Percentiles rank a stretch among this genome's conserved stretches.
Evolutionary conservation across 495 filamentous ascomycete species (phyloP).

Genomic region (Xylaria sp.): DNA sequence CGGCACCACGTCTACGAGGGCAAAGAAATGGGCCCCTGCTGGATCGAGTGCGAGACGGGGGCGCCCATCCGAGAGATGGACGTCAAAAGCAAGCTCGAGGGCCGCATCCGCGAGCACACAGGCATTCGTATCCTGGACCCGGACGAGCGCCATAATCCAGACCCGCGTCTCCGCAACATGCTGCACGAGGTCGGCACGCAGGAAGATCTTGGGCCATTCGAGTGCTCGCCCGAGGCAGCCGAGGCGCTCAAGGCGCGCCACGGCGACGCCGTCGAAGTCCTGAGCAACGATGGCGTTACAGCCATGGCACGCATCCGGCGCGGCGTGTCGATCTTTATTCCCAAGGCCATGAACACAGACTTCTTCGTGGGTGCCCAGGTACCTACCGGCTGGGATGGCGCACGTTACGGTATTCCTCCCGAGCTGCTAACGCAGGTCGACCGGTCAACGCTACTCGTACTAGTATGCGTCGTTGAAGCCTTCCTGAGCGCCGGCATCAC

Average conservation of each 20-base stretch:
- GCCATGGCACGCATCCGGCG: slow-evolving; percentile 79
- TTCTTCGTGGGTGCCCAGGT: slow-evolving; percentile 95
- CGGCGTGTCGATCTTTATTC: slow-evolving; percentile 87
- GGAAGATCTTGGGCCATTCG: slow-evolving; percentile 94
- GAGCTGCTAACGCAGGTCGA: slow-evolving; percentile 97
- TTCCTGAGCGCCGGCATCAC: slow-evolving; percentile 93
- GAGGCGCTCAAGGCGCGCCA: slow-evolving; percentile 96
- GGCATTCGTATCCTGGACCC: background rate
- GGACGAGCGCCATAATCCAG: slow-evolving; percentile 59
- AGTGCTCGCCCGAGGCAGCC: slow-evolving; percentile 92
- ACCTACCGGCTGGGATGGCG: slow-evolving; percentile 94
- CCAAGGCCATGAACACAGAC: slow-evolving; percentile 96
- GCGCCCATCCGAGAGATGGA: background rate
- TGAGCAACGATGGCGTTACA: slow-evolving; percentile 66
- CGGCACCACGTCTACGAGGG: background rate
- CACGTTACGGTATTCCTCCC: slow-evolving; percentile 89
- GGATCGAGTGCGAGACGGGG: background rate
- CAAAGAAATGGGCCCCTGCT: background rate
- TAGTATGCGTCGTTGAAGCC: slow-evolving; percentile 89
- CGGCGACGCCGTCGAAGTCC: slow-evolving; percentile 86
- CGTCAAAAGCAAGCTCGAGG: background rate
- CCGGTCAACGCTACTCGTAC: slow-evolving; percentile 89
- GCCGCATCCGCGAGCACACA: background rate
- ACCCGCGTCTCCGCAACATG: slow-evolving; percentile 94
- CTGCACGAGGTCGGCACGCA: slow-evolving; percentile 96